Evolutionary conservation across 768 basidiomycete species (phyloP).

Genomic region (Tephrocybe sp.): DNA sequence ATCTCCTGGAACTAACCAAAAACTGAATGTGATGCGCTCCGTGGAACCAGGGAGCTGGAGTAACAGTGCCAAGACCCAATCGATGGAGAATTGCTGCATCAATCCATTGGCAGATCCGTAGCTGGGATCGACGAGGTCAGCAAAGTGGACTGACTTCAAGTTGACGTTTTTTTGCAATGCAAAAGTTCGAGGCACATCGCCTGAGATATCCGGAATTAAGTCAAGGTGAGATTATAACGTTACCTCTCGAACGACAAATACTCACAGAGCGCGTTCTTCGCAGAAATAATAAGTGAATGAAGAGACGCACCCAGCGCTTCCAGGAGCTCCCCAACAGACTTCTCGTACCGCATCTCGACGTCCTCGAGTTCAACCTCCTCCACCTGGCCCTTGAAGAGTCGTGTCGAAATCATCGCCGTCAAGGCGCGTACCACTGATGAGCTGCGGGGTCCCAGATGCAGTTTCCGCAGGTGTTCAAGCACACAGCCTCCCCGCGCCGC

Average conservation of each 20-base stretch:
- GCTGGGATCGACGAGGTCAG: slow-evolving; percentile 13
- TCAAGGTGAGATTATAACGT: neutral
- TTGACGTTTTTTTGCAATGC: slow-evolving; percentile 3
- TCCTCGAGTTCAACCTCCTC: slow-evolving; percentile 6
- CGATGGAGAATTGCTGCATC: neutral
- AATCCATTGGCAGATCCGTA: neutral
- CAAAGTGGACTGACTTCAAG: slow-evolving; percentile 9
- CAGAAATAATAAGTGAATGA: slow-evolving; percentile 10
- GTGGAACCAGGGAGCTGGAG: slow-evolving; percentile 3
- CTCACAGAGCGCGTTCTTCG: slow-evolving; percentile 8
- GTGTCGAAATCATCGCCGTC: slow-evolving; percentile 3
- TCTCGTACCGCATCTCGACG: slow-evolving; percentile 3
- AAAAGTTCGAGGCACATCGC: neutral
- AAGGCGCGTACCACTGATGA: slow-evolving; percentile 3
- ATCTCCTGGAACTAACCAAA: slow-evolving; percentile 14
- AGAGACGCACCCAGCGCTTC: slow-evolving; percentile 1
- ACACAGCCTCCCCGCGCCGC: neutral
- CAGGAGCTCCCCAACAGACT: slow-evolving; percentile 1
- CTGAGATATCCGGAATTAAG: neutral
- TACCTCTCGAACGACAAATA: neutral
- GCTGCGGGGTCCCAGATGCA: slow-evolving; percentile 9
- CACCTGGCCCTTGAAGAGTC: slow-evolving; percentile 3
- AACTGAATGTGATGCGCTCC: slow-evolving; percentile 9
- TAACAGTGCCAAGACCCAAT: slow-evolving; percentile 11
- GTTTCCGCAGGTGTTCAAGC: slow-evolving; percentile 5